phyloP scores from a whole-genome alignment of 257 asterid genomes.

The Salvia miltiorrhiza region DNA sequence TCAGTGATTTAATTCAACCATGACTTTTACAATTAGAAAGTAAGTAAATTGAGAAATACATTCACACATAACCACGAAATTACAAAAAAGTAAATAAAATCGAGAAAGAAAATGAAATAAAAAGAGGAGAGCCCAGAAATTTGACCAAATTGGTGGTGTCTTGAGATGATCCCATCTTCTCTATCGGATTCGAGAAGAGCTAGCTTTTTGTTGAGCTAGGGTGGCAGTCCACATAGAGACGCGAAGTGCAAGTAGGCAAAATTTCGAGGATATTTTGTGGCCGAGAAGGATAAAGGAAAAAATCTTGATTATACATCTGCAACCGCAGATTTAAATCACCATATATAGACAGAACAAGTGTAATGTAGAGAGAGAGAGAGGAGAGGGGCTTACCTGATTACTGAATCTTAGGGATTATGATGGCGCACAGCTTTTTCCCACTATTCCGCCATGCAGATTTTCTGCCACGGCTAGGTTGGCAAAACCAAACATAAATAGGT shows the following conservation, averaged over 20 bases:
- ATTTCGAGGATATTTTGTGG: slow-evolving; percentile 36
- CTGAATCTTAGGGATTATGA: slow-evolving; percentile 28
- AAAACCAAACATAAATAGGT: background rate
- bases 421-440: slow-evolving; percentile 21
- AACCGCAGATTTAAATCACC: slow-evolving; percentile 25
- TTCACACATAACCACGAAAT: background rate
- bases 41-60: background rate
- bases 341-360: background rate
- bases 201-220: background rate
- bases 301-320: slow-evolving; percentile 6
- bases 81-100: background rate
- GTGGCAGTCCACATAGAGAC: slow-evolving; percentile 23
- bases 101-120: background rate
- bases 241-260: slow-evolving; percentile 27
- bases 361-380: slow-evolving; percentile 15
- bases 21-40: background rate
- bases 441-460: slow-evolving; percentile 43
- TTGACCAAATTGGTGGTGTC: slow-evolving; percentile 38
- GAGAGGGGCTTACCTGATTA: slow-evolving; percentile 16
- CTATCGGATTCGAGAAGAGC: background rate
- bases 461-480: slow-evolving; percentile 13
- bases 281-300: slow-evolving; percentile 25
- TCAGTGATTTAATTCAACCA: background rate
- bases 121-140: background rate
- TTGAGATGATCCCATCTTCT: slow-evolving; percentile 33